These are phyloP conservation scores for Neurospora pannonica DNA, from an alignment of 495 filamentous ascomycete species.

Conservation along the genomic window DNA sequence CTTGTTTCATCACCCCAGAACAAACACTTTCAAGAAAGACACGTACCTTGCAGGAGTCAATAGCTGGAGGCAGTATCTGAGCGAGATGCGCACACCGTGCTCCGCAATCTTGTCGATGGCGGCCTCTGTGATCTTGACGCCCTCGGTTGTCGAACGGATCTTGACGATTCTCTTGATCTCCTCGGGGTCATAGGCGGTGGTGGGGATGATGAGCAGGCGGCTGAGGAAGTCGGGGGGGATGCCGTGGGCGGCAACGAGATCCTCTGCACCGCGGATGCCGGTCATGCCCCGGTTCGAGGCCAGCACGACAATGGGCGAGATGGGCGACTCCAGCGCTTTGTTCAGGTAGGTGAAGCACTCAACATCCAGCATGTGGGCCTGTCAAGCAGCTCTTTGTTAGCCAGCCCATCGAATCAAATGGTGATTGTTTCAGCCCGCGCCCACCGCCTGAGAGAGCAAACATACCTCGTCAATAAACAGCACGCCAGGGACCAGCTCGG, in stretches of 20 bases:
- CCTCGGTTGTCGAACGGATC: conserved; percentile 72
- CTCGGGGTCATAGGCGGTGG: conserved; percentile 68
- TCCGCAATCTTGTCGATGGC: conserved; percentile 78
- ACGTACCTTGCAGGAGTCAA: conserved; percentile 68
- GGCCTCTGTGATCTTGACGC: conserved; percentile 65
- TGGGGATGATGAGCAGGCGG: conserved; percentile 91
- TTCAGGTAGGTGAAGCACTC: conserved; percentile 99
- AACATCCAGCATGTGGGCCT: conserved; percentile 98
- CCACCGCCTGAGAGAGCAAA: neutral
- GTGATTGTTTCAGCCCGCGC: neutral
- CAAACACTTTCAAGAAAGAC: neutral
- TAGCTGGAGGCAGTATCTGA: conserved; percentile 87
- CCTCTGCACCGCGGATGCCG: conserved; percentile 77
- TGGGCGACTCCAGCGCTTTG: conserved; percentile 83
- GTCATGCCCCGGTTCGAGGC: conserved; percentile 92
- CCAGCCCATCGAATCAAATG: conserved; percentile 5
- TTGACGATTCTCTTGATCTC: conserved; percentile 87
- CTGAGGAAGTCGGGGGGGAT: conserved; percentile 87
- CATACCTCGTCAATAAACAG: conserved; percentile 96
- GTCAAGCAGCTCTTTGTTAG: conserved; percentile 9
- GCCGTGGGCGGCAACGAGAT: conserved; percentile 78
- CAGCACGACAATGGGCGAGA: conserved; percentile 93
- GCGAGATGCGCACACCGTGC: conserved; percentile 74
- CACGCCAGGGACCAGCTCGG: conserved; percentile 92
- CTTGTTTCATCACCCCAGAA: neutral